phyloP scores from a whole-genome alignment of 2,329 filamentous ascomycete genomes.

The Fusarium mangiferae region DNA sequence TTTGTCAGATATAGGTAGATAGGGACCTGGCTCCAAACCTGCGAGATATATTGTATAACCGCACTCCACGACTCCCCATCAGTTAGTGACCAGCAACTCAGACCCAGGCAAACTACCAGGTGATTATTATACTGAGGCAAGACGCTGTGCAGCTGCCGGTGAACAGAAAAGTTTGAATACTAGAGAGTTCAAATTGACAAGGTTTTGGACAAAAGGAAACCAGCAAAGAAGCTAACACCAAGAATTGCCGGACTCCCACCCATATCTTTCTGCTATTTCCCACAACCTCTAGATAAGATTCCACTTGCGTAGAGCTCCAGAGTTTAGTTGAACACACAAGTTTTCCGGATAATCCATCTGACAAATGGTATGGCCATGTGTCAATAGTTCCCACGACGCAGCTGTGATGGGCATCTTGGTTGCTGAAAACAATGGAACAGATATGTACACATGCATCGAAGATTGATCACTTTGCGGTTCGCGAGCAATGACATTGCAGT shows the following conservation, averaged over 20 bases:
- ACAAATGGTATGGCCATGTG: not conserved
- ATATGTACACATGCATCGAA: not conserved
- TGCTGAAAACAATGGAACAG: not conserved
- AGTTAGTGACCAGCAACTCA: not conserved
- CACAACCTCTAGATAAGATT: not conserved
- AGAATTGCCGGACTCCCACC: not conserved
- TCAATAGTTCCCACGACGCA: not conserved
- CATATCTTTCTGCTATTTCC: too few species aligned
- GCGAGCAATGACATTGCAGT: not conserved
- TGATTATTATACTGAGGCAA: not conserved
- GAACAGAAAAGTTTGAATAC: not conserved
- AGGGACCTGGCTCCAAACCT: not conserved
- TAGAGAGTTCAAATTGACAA: not conserved
- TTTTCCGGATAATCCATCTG: not conserved
- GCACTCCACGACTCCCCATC: not conserved
- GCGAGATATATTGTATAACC: not conserved
- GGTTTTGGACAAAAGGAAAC: not conserved
- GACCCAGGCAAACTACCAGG: not conserved
- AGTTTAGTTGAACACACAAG: not conserved
- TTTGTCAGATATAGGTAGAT: not conserved
- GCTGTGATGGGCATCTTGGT: not conserved
- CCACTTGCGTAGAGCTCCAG: not conserved
- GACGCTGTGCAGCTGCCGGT: not conserved
- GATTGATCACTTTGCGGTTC: not conserved
- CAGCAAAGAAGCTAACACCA: not conserved